Conservation (phyloP, 164 flowering plant genomes). For the Akebia trifoliata region DNA sequence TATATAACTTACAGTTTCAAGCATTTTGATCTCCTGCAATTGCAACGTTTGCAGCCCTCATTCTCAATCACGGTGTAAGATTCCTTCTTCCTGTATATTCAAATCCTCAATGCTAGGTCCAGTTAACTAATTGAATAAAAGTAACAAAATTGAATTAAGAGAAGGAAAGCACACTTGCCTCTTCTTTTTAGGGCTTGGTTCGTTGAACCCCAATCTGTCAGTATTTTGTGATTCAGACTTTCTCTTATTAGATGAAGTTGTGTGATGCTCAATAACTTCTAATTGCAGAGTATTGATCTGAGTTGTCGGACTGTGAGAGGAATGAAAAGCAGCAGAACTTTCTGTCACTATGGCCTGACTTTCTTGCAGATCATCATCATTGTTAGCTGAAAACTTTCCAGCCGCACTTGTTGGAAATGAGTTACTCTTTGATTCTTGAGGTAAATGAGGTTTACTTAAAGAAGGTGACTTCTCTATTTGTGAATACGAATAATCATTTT, state of each 20-base stretch:
- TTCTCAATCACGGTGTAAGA: slow-evolving; percentile 19
- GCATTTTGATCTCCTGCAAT: slow-evolving; percentile 63
- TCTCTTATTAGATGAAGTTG: slow-evolving; percentile 23
- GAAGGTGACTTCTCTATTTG: slow-evolving; percentile 16
- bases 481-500: slow-evolving; percentile 12
- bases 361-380: slow-evolving; percentile 21
- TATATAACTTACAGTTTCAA: slow-evolving; percentile 73
- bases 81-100: slow-evolving; percentile 30
- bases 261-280: slow-evolving; percentile 14
- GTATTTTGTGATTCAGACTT: slow-evolving; percentile 17
- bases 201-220: slow-evolving; percentile 28
- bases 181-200: slow-evolving; percentile 41
- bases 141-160: background rate
- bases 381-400: slow-evolving; percentile 17
- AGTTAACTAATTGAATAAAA: background rate
- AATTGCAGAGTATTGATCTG: slow-evolving; percentile 7
- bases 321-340: slow-evolving; percentile 22
- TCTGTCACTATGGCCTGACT: slow-evolving; percentile 11
- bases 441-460: slow-evolving; percentile 6
- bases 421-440: slow-evolving; percentile 17
- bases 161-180: slow-evolving; percentile 29
- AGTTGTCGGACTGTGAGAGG: slow-evolving; percentile 14
- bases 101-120: slow-evolving; percentile 7
- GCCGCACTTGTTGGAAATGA: slow-evolving; percentile 14
- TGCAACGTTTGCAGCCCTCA: slow-evolving; percentile 66